phyloP scores from a whole-genome alignment of 257 asterid species.

The Solanum arcanum region DNA sequence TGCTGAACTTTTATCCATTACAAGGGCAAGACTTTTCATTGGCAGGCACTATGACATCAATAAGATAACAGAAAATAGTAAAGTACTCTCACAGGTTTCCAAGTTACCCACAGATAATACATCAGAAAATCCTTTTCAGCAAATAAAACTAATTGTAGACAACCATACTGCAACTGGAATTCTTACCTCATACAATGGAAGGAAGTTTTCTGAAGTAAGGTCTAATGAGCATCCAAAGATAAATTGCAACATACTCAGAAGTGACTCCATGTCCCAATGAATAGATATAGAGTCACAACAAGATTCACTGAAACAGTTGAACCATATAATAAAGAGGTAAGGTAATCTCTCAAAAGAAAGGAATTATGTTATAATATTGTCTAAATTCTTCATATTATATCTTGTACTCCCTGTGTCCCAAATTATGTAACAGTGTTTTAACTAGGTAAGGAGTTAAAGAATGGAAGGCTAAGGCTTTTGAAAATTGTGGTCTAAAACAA shows the following conservation, averaged over 20 bases:
- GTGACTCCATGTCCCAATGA: slow-evolving; percentile 50
- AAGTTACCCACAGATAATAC: not conserved
- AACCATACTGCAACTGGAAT: too few relatives aligned
- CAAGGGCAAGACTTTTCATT: not conserved
- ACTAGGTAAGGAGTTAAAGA: not conserved
- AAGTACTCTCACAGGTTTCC: not conserved
- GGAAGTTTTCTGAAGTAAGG: slow-evolving; percentile 35
- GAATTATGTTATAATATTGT: not conserved
- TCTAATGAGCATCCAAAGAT: slow-evolving; percentile 50
- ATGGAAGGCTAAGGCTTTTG: not conserved
- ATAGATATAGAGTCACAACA: slow-evolving; percentile 25
- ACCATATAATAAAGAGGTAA: not conserved
- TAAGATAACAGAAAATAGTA: not conserved
- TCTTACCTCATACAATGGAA: slow-evolving; percentile 54
- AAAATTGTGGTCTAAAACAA: not conserved
- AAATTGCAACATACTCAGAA: slow-evolving; percentile 38
- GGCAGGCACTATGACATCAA: not conserved
- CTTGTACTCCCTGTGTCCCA: not conserved
- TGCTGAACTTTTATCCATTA: not conserved
- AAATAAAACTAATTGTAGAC: not conserved
- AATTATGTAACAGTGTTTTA: not conserved
- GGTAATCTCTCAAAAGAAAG: not conserved
- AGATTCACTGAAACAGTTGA: slow-evolving; percentile 46
- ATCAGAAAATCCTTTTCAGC: not conserved
- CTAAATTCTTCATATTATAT: not conserved